These are phyloP conservation scores for Dipodascus geniculatus DNA, from an alignment of 805 yeast genomes.

Conservation along the genomic window DNA sequence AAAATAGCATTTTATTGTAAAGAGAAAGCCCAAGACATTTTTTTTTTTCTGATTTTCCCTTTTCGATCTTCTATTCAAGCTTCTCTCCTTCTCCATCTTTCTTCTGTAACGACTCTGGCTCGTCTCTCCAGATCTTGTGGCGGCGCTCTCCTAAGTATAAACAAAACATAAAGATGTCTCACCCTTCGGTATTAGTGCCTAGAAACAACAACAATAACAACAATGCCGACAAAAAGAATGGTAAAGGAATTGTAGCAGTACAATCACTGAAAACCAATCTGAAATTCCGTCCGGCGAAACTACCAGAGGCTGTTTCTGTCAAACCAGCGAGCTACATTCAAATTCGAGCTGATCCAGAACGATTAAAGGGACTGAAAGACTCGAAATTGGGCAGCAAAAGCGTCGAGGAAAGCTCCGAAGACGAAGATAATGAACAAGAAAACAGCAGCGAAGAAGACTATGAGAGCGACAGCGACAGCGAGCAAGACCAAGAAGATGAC, in stretches of 20 bases:
- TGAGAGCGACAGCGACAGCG: constrained; percentile 6
- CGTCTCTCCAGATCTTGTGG: neutral
- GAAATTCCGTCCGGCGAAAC: constrained; percentile 37
- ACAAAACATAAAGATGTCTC: neutral
- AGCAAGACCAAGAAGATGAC: constrained; percentile 5
- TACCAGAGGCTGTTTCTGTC: constrained; percentile 36
- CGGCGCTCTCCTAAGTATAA: too few species aligned
- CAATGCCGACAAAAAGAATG: neutral
- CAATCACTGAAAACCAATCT: constrained; percentile 27
- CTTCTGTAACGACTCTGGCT: too few species aligned
- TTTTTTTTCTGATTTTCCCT: neutral
- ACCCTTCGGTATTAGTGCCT: neutral
- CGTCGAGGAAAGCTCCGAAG: constrained; percentile 1
- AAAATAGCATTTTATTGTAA: neutral
- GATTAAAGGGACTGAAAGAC: neutral
- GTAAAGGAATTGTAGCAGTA: neutral
- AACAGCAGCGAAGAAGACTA: neutral
- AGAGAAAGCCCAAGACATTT: neutral
- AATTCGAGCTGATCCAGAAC: constrained; percentile 16
- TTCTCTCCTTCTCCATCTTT: too few species aligned
- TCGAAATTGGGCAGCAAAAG: constrained; percentile 4
- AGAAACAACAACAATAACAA: neutral
- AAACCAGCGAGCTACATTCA: constrained; percentile 41
- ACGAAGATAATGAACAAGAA: neutral
- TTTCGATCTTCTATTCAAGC: neutral